These are phyloP conservation scores for Leucosporidium creatinivorum DNA, from an alignment of 768 basidiomycete genomes.

Conservation along the genomic window DNA sequence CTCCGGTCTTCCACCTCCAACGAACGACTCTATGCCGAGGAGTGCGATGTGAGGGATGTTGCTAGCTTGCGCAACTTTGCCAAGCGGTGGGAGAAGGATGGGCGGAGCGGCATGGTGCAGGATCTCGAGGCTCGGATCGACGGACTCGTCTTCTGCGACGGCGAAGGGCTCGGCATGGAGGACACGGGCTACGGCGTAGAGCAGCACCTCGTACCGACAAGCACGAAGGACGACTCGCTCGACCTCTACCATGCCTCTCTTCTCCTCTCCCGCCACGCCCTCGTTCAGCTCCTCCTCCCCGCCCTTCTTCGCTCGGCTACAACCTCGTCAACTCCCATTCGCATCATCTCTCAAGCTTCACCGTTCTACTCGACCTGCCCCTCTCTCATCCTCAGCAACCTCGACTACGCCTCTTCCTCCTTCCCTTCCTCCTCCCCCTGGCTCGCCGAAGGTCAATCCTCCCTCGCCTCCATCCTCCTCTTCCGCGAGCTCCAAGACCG, in stretches of 20 bases:
- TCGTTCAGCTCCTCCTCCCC: slow-evolving; percentile 28
- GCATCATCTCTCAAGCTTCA: slow-evolving; percentile 77
- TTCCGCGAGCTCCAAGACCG: slow-evolving; percentile 76
- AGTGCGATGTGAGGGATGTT: slow-evolving; percentile 64
- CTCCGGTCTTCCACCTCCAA: slow-evolving; percentile 64
- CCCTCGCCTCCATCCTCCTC: slow-evolving; percentile 55
- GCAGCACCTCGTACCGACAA: not conserved
- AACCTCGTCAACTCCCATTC: slow-evolving; percentile 47
- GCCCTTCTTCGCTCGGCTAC: slow-evolving; percentile 18
- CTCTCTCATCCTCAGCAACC: slow-evolving; percentile 32
- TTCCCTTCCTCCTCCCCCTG: slow-evolving; percentile 46
- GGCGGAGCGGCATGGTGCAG: slow-evolving; percentile 36
- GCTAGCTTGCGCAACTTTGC: slow-evolving; percentile 63
- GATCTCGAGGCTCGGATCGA: slow-evolving; percentile 58
- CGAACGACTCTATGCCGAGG: slow-evolving; percentile 68
- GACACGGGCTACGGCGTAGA: not conserved
- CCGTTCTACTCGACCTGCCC: slow-evolving; percentile 73
- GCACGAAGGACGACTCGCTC: not conserved
- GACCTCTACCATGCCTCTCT: slow-evolving; percentile 3
- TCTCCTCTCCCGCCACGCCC: slow-evolving; percentile 23
- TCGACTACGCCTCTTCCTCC: slow-evolving; percentile 34
- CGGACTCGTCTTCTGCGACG: slow-evolving; percentile 54
- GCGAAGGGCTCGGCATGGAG: not conserved
- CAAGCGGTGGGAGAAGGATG: slow-evolving; percentile 57
- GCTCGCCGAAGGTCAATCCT: slow-evolving; percentile 54